phyloP scores from a whole-genome alignment of 495 filamentous ascomycete genomes.

The Penicillium coprophilum region DNA sequence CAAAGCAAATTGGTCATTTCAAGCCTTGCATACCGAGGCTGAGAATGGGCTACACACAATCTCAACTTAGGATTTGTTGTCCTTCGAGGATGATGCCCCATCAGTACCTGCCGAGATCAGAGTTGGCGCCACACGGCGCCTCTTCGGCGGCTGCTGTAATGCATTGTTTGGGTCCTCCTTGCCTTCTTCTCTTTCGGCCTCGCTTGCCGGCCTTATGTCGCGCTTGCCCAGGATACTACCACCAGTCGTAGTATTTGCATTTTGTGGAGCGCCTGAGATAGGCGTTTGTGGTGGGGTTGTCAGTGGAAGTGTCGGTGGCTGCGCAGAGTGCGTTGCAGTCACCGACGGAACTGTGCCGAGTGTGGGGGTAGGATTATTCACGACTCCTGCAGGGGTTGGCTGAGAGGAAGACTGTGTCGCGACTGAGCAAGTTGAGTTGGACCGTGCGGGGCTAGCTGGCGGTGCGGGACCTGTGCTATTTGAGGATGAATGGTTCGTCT shows the following conservation, averaged over 20 bases:
- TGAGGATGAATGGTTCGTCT: slow-evolving; percentile 48
- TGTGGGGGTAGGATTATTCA: slow-evolving; percentile 78
- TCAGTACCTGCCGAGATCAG: slow-evolving; percentile 47
- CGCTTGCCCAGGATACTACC: slow-evolving; percentile 58
- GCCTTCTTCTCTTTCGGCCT: slow-evolving; percentile 61
- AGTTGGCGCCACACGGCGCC: slow-evolving; percentile 76
- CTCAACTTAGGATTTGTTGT: slow-evolving; percentile 12
- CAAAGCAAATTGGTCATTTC: neutral
- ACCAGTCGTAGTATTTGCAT: slow-evolving; percentile 39
- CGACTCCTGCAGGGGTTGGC: slow-evolving; percentile 37
- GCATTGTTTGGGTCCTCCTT: slow-evolving; percentile 44
- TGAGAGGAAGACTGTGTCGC: slow-evolving; percentile 56
- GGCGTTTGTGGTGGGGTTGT: slow-evolving; percentile 84
- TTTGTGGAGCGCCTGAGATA: slow-evolving; percentile 42
- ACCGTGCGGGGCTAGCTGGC: slow-evolving; percentile 74
- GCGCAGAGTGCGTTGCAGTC: slow-evolving; percentile 63
- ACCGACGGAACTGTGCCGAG: slow-evolving; percentile 72
- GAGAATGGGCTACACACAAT: neutral
- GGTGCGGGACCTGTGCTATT: slow-evolving; percentile 36
- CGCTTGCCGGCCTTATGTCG: slow-evolving; percentile 43
- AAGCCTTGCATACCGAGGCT: neutral
- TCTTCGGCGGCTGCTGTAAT: slow-evolving; percentile 56
- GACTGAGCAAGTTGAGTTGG: slow-evolving; percentile 84
- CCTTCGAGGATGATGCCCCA: slow-evolving; percentile 21
- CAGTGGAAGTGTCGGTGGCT: slow-evolving; percentile 55